Conservation (phyloP, 2,329 filamentous ascomycete species). For the Periconia sp. region DNA sequence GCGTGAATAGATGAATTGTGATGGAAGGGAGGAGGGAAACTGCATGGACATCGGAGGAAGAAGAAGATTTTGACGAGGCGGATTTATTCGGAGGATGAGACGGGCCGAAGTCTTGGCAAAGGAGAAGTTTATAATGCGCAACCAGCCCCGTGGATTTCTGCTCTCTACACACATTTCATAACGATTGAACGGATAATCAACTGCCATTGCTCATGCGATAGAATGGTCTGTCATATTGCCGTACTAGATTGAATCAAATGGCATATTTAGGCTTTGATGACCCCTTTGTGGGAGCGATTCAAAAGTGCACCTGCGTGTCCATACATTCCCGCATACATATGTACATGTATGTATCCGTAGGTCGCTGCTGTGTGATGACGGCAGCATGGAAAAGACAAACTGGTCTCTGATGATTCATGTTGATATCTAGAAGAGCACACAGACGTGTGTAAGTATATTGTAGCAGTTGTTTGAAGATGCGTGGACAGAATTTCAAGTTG, state of each 20-base stretch:
- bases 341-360: neutral
- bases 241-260: constrained; percentile 41
- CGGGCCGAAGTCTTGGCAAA: constrained; percentile 18
- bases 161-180: constrained; percentile 43
- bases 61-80: neutral
- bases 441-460: no score
- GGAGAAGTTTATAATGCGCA: constrained; percentile 19
- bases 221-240: constrained; percentile 51
- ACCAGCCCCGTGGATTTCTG: constrained; percentile 19
- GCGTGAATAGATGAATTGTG: neutral
- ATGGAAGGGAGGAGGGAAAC: neutral
- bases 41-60: neutral
- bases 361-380: neutral
- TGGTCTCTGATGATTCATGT: no score
- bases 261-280: constrained; percentile 43
- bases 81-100: constrained; percentile 3
- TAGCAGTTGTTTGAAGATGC: no score
- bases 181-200: constrained; percentile 49
- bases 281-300: constrained; percentile 26
- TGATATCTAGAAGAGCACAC: no score
- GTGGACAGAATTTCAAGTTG: no score
- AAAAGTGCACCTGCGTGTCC: constrained; percentile 44
- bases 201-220: constrained; percentile 41
- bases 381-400: neutral
- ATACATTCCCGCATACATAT: constrained; percentile 21